Conservation (phyloP, 768 basidiomycete genomes). For the Mycena amicta region DNA sequence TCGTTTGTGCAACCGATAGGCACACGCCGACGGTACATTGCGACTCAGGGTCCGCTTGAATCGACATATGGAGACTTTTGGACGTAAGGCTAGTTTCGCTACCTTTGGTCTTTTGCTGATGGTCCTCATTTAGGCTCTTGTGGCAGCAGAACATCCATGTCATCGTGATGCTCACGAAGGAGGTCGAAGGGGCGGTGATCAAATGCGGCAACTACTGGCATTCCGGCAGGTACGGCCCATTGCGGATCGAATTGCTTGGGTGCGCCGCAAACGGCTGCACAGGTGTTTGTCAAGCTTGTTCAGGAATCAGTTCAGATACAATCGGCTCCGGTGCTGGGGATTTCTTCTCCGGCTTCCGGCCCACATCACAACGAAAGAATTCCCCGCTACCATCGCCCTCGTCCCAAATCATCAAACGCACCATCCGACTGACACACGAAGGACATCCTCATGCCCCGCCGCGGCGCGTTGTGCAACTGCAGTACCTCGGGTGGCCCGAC, state of each 20-base stretch:
- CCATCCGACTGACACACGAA: conserved; percentile 68
- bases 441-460: conserved; percentile 60
- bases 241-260: conserved; percentile 54
- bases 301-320: conserved; percentile 18
- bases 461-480: conserved; percentile 80
- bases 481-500: conserved; percentile 96
- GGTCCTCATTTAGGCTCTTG: conserved; percentile 55
- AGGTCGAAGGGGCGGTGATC: conserved; percentile 82
- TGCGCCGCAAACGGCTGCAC: conserved; percentile 23
- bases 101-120: background rate
- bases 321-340: conserved; percentile 17
- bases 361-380: background rate
- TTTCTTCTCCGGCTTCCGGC: background rate
- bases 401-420: conserved; percentile 51
- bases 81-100: conserved; percentile 75
- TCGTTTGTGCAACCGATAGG: conserved; percentile 88
- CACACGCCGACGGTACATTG: conserved; percentile 84
- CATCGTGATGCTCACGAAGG: conserved; percentile 95
- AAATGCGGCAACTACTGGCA: conserved; percentile 95
- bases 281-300: conserved; percentile 12
- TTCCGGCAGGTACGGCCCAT: conserved; percentile 66
- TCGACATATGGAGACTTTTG: conserved; percentile 93
- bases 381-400: too few relatives aligned
- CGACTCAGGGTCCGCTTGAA: conserved; percentile 92
- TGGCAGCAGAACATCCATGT: conserved; percentile 96